These are phyloP conservation scores for Pachysandra terminalis DNA, from an alignment of 164 flowering plant genomes.

Conservation along the genomic window DNA sequence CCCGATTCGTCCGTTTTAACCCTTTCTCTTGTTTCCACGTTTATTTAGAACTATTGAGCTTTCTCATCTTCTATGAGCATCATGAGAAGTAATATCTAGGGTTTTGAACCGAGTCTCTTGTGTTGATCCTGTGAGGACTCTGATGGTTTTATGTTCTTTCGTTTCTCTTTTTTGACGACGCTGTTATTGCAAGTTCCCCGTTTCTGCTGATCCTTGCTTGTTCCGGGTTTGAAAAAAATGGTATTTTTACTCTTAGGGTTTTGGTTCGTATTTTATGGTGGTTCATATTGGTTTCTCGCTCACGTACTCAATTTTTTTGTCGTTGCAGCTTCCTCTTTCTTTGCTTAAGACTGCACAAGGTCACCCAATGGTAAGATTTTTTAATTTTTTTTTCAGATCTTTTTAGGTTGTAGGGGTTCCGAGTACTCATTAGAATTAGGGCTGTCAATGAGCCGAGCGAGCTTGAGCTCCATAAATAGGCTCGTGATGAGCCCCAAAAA, in stretches of 20 bases:
- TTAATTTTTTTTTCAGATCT: neutral
- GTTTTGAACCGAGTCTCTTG: too few species aligned
- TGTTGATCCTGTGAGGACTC: too few species aligned
- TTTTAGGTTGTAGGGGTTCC: neutral
- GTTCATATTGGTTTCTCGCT: neutral
- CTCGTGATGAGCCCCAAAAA: too few species aligned
- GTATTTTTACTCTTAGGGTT: neutral
- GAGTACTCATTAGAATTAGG: neutral
- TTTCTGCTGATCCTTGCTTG: neutral
- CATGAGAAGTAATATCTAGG: too few species aligned
- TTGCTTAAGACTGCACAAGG: slow-evolving; percentile 91
- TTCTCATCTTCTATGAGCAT: too few species aligned
- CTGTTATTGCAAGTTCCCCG: neutral
- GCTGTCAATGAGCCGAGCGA: too few species aligned
- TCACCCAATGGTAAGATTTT: slow-evolving; percentile 82
- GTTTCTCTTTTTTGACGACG: neutral
- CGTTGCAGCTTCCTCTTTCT: slow-evolving; percentile 82
- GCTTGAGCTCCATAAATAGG: too few species aligned
- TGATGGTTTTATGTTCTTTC: too few species aligned
- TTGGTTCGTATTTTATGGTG: neutral
- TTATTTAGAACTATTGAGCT: too few species aligned
- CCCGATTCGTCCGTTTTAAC: too few species aligned
- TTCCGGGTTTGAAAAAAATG: slow-evolving; percentile 8
- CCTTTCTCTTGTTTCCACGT: too few species aligned
- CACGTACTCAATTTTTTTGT: neutral